Conservation (phyloP, 2,329 filamentous ascomycete genomes). For the Epichloe gansuensis region DNA sequence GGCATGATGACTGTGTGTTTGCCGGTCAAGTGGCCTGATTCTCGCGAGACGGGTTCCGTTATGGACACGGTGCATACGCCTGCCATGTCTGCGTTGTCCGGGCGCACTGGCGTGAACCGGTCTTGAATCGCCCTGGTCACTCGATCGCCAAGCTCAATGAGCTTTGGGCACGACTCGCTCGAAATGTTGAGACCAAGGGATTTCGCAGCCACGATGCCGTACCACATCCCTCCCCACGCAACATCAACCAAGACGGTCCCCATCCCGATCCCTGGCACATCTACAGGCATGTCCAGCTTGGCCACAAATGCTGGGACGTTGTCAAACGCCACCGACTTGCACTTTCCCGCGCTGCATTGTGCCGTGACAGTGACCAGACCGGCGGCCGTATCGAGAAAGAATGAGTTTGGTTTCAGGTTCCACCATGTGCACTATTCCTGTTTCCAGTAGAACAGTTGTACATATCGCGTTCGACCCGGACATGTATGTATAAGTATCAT, state of each 20-base stretch:
- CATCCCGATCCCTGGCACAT: conserved; percentile 28
- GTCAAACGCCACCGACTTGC: conserved; percentile 29
- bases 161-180: conserved; percentile 17
- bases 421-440: conserved; percentile 31
- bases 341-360: conserved; percentile 29
- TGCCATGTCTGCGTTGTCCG: conserved; percentile 26
- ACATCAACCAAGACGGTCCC: conserved; percentile 28
- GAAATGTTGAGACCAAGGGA: conserved; percentile 23
- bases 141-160: conserved; percentile 29
- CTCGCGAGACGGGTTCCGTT: conserved; percentile 20
- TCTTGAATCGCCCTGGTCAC: conserved; percentile 27
- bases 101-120: conserved; percentile 25
- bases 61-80: conserved; percentile 27
- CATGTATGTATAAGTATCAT: conserved; percentile 27
- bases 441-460: conserved; percentile 32
- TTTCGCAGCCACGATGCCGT: conserved; percentile 26
- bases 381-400: conserved; percentile 31
- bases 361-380: conserved; percentile 28
- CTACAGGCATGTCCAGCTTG: conserved; percentile 24
- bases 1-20: conserved; percentile 30
- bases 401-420: conserved; percentile 28
- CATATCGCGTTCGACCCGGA: conserved; percentile 33
- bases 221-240: conserved; percentile 34
- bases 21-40: conserved; percentile 15
- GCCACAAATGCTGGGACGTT: conserved; percentile 32